Conservation (phyloP, 164 flowering plant genomes). For the Vitis riparia region DNA sequence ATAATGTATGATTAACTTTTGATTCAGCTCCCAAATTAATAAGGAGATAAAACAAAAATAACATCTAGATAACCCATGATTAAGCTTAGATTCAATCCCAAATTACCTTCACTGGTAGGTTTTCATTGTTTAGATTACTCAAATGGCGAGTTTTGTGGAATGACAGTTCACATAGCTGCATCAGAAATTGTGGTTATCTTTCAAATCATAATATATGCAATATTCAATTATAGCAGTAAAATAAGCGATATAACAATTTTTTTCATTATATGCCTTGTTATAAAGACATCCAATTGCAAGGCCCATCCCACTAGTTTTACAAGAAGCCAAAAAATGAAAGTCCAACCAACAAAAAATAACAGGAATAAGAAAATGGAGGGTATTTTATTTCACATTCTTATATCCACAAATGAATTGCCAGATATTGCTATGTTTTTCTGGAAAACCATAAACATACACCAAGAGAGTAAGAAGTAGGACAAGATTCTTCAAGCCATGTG, state of each 20-base stretch:
- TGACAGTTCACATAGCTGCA: constrained; percentile 92
- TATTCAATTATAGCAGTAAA: background rate
- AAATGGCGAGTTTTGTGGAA: constrained; percentile 91
- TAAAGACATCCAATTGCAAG: background rate
- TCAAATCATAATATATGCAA: background rate
- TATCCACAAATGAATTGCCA: too few relatives aligned
- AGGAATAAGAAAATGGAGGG: too few relatives aligned
- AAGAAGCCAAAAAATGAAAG: background rate
- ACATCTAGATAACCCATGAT: background rate
- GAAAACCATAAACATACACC: too few relatives aligned
- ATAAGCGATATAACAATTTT: background rate
- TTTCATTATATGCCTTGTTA: background rate
- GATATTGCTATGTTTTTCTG: background rate
- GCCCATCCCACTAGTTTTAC: background rate
- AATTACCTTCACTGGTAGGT: constrained; percentile 93
- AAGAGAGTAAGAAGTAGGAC: too few relatives aligned
- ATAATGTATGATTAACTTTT: background rate
- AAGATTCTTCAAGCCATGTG: too few relatives aligned
- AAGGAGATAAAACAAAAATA: background rate
- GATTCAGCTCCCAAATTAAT: background rate
- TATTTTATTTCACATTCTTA: too few relatives aligned
- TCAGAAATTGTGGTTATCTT: constrained; percentile 15
- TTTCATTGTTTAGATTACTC: constrained; percentile 91
- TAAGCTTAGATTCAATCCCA: background rate
- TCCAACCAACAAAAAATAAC: too few relatives aligned